A percentile compares a stretch with the other conserved stretches of the same genome.
Conservation (phyloP, 2,329 filamentous ascomycete genomes). For the Epichloe bromicola region DNA sequence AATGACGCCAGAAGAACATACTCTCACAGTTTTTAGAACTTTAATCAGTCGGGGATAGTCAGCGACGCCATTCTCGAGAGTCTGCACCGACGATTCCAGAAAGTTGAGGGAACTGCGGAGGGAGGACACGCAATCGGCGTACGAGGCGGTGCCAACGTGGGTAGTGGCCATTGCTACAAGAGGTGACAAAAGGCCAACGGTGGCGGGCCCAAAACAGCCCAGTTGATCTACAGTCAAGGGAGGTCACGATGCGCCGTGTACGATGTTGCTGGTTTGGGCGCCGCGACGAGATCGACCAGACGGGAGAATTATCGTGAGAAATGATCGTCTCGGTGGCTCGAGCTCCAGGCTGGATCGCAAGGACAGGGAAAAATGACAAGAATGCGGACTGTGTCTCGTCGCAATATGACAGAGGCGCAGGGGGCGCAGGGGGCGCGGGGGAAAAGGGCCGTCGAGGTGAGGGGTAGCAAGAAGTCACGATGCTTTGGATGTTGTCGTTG, state of each 20-base stretch:
- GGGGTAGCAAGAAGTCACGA: slow-evolving; percentile 2
- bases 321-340: background rate
- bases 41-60: slow-evolving; percentile 44
- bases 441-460: background rate
- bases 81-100: slow-evolving; percentile 46
- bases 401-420: background rate
- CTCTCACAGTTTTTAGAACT: slow-evolving; percentile 45
- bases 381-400: slow-evolving; percentile 3
- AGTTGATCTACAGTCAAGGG: background rate
- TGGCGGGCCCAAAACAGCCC: background rate
- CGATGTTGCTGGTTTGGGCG: background rate
- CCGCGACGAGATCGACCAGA: background rate
- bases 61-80: slow-evolving; percentile 40
- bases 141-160: slow-evolving; percentile 22
- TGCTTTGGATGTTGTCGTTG: slow-evolving; percentile 3
- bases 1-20: slow-evolving; percentile 20
- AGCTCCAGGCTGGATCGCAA: background rate
- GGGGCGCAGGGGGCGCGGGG: background rate
- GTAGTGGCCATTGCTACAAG: slow-evolving; percentile 9
- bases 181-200: background rate
- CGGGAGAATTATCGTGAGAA: slow-evolving; percentile 1
- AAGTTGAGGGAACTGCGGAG: slow-evolving; percentile 47
- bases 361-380: background rate
- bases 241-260: background rate
- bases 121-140: slow-evolving; percentile 46